Base-by-base conservation (phyloP, 1,284 basidiomycete genomes). In the Apiotrichum montevideense region DNA sequence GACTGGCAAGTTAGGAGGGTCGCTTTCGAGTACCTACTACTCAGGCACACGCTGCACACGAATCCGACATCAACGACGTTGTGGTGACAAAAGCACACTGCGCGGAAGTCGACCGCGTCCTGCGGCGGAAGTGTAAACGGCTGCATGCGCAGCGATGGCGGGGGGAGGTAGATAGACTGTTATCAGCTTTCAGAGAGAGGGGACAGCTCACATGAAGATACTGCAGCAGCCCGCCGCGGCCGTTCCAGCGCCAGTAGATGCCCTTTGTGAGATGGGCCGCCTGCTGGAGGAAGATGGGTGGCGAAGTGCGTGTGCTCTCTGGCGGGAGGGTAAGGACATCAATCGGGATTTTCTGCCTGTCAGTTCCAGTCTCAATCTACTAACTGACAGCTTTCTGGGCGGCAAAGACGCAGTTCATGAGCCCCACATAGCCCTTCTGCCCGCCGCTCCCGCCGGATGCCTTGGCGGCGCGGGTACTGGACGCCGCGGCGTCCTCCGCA, bases 391-490 rank as follows among this genome's bases (percentile, higher is more conserved):
- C 82, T 78, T 98, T 98, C 74, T 99, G 96, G 1, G 96, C 96
- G 3, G 93, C 94, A 78, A 99, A 99, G 52, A 98, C 98, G 56
- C 92, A 88, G 73, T 98, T 98, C 96, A 99, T 99, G 73, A 98
- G 85, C 10, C 95, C 90, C 52, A 98, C 95, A 62, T 78, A 78
- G 11, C 75, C 75, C 1, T 72, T 64, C 54, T 70, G 65, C 39
- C 71, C 68, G 43, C 52, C 57, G 42, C 54, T 59, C 5, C 62
- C 61, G 41, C 53, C 56, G 3, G 56, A 62, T 41, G 52, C 60
- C 52, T 52, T 60, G 34, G 42, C 46, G 81, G 75, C 93, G 88
- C 32, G 51, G 5, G 55, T 49, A 4, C 54, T 55, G 14, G 46
- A 51, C 3, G 58, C 48, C 4, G 56, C 56, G 1, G 52, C 41